These are phyloP conservation scores for Penicillium egyptiacum DNA, from an alignment of 495 filamentous ascomycete genomes.

Conservation along the genomic window DNA sequence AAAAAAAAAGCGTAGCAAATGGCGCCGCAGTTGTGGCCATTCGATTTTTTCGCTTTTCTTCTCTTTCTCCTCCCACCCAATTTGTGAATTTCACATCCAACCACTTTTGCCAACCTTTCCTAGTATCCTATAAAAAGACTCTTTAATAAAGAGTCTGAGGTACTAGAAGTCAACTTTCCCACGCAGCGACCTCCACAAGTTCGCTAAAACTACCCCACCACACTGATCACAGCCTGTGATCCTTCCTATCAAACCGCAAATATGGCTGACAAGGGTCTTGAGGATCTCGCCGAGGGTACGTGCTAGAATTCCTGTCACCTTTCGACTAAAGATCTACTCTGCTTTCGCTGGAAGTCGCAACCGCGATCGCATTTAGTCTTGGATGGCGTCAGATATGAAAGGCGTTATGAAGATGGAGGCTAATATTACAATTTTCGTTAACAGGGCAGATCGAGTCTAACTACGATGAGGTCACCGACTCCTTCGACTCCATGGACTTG, in stretches of 20 bases:
- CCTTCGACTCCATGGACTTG: conserved; percentile 96
- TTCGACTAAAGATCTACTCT: neutral
- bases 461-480: conserved; percentile 99
- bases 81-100: conserved; percentile 36
- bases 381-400: conserved; percentile 23
- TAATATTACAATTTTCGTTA: conserved; percentile 27
- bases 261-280: conserved; percentile 97
- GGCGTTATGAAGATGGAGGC: conserved; percentile 13
- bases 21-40: conserved; percentile 19
- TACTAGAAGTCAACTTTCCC: conserved; percentile 36
- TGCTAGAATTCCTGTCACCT: conserved; percentile 17
- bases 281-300: conserved; percentile 90
- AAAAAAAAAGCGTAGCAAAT: conserved; percentile 40
- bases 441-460: conserved; percentile 98
- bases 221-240: conserved; percentile 70
- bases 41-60: conserved; percentile 38
- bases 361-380: conserved; percentile 9
- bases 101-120: conserved; percentile 25
- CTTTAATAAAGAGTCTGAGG: conserved; percentile 38
- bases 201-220: conserved; percentile 49
- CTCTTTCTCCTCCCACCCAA: conserved; percentile 38
- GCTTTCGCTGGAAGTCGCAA: neutral
- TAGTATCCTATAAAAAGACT: conserved; percentile 34
- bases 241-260: conserved; percentile 68
- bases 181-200: conserved; percentile 31